Base-by-base conservation (phyloP, 2,329 filamentous ascomycete genomes). In the Diaporthe citriasiana region DNA sequence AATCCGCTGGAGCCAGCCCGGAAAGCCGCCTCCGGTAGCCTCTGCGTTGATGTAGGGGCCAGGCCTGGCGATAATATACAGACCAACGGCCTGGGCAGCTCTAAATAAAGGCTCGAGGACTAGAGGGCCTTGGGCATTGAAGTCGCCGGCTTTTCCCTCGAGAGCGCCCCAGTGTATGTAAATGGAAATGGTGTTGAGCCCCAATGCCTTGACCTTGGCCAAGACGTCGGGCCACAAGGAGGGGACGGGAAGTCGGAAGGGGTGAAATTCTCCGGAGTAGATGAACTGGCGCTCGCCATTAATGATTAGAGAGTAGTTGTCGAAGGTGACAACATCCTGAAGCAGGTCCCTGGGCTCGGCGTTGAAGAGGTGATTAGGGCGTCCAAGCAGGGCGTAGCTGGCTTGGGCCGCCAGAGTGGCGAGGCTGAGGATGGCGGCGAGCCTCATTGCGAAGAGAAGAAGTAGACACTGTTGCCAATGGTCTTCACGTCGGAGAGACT, bases 121-220 rank as follows among this genome's bases (percentile, higher is more conserved):
- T 78, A 94, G 93, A 38, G 93, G 86, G 0, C 92, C 93, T 22
- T 93, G 89, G 3, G 90, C 91, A 15, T 84, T 85, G 80, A 93
- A 93, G 8, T 89, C 84, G 1, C 92, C 93, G 1, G 86, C 89
- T 74, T 92, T 90, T 56, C 92, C 93, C 81, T 95, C 93, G 1
- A 93, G 82, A 19, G 94, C 82, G 19, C 91, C 92, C 93, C 92
- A 95, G 77, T 94, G 88, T 9, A 90, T 85, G 79, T 95, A 95
- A 80, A 94, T 93, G 0, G 91, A 93, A 5, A 94, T 91, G 30
- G 88, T 88, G 76, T 92, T 94, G 82, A 93, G 93, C 0, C 93
- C 93, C 0, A 94, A 82, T 1, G 92, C 90, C 81, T 93, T 94
- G 82, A 94, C 88, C 83, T 95, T 95, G 78, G 94, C 91, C 75